Evolutionary conservation across 208 protist genomes (phyloP).

Genomic region (Trypanosoma vivax): DNA sequence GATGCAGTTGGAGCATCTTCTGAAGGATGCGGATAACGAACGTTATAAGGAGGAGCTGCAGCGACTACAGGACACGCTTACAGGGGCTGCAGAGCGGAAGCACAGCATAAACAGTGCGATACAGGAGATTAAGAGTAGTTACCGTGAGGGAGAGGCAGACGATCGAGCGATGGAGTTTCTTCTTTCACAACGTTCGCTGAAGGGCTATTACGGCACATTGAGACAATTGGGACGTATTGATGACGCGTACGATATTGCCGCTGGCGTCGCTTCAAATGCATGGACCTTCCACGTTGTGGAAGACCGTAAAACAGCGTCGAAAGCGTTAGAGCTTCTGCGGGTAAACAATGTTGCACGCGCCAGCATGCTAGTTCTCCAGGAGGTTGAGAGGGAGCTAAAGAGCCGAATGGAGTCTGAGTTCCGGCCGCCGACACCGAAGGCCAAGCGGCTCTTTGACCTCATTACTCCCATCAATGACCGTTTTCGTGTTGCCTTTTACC

Average conservation of each 20-base stretch:
- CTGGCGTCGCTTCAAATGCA: slow-evolving; percentile 94
- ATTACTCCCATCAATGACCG: slow-evolving; percentile 85
- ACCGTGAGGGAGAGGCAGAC: slow-evolving; percentile 76
- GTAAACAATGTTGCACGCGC: slow-evolving; percentile 92
- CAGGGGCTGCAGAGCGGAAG: slow-evolving; percentile 56
- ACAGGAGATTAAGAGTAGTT: slow-evolving; percentile 71
- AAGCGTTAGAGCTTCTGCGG: slow-evolving; percentile 90
- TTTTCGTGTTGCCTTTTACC: slow-evolving; percentile 94
- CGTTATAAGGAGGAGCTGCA: slow-evolving; percentile 53
- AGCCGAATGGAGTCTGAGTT: slow-evolving; percentile 42
- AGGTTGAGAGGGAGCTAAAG: slow-evolving; percentile 73
- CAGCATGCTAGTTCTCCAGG: slow-evolving; percentile 97
- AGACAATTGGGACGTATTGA: slow-evolving; percentile 97
- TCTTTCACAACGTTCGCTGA: slow-evolving; percentile 71
- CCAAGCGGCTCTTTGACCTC: slow-evolving; percentile 91
- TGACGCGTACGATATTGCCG: slow-evolving; percentile 95
- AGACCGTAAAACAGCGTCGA: slow-evolving; percentile 83
- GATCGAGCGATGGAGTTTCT: slow-evolving; percentile 85
- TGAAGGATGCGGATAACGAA: slow-evolving; percentile 36
- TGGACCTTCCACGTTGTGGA: slow-evolving; percentile 98
- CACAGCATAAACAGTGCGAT: slow-evolving; percentile 73
- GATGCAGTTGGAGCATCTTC: slow-evolving; percentile 38
- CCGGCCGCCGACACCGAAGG: slow-evolving; percentile 44
- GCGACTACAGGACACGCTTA: slow-evolving; percentile 63
- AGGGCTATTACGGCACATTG: slow-evolving; percentile 94